phyloP scores from a whole-genome alignment of 2,329 filamentous ascomycete species.

The Alternaria triticimaculans region DNA sequence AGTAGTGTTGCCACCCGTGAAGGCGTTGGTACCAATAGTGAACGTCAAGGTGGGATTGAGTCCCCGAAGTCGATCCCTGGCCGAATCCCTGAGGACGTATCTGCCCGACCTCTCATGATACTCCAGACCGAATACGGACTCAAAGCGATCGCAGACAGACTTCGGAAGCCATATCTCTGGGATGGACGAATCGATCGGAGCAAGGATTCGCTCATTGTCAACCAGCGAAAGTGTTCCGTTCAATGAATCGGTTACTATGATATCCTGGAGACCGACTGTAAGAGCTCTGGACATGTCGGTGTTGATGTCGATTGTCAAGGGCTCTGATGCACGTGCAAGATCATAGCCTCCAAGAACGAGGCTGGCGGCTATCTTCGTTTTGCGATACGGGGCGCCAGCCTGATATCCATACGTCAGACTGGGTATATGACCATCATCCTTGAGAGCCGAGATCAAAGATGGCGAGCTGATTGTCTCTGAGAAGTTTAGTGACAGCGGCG shows the following conservation, averaged over 20 bases:
- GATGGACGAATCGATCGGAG: not conserved
- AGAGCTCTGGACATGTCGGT: not conserved
- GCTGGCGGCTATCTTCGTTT: not conserved
- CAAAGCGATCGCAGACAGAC: constrained; percentile 1
- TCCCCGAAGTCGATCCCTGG: not conserved
- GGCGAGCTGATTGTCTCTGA: not conserved
- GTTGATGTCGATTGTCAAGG: not conserved
- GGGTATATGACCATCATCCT: not conserved
- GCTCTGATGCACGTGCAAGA: not conserved
- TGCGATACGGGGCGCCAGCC: not conserved
- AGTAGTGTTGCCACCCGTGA: not conserved
- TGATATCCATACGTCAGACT: not conserved
- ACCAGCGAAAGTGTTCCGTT: not conserved
- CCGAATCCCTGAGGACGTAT: not conserved
- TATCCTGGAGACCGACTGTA: not conserved
- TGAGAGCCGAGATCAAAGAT: not conserved
- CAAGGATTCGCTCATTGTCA: not conserved
- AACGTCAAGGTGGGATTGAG: not conserved
- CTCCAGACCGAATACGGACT: not conserved
- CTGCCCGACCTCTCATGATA: not conserved
- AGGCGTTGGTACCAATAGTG: not conserved
- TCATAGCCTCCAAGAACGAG: constrained; percentile 4
- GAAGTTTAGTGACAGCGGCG: not conserved
- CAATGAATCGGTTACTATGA: not conserved
- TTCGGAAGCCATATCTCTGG: not conserved